Evolutionary conservation across 1,284 basidiomycete species (phyloP).

Genomic region (Leccinum subrobustum): DNA sequence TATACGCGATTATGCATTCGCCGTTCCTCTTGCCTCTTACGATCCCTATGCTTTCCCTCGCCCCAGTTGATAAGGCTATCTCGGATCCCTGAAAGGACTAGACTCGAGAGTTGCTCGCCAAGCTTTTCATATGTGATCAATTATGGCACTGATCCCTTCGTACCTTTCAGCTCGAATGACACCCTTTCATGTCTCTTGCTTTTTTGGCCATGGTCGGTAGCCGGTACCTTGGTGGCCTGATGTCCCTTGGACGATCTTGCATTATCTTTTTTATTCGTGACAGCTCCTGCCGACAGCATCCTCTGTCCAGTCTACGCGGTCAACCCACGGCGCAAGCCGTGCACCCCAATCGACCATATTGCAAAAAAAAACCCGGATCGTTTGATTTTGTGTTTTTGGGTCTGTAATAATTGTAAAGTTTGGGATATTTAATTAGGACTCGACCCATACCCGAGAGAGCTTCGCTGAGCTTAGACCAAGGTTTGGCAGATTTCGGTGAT

Average conservation of each 20-base stretch:
- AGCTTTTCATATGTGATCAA: conserved; percentile 24
- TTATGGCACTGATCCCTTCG: conserved; percentile 22
- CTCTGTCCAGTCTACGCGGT: conserved; percentile 5
- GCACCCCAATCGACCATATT: conserved; percentile 12
- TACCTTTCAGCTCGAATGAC: conserved; percentile 20
- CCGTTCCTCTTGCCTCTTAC: conserved; percentile 31
- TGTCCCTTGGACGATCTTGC: conserved; percentile 13
- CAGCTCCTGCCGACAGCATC: background rate
- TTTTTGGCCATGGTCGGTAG: conserved; percentile 7
- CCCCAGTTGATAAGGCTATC: conserved; percentile 27
- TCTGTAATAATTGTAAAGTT: conserved; percentile 19
- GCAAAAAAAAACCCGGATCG: conserved; percentile 4
- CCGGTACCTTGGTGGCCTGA: conserved; percentile 23
- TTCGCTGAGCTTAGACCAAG: conserved; percentile 35
- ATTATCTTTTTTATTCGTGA: conserved; percentile 15
- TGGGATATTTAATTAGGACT: conserved; percentile 22
- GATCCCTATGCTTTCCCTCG: conserved; percentile 18
- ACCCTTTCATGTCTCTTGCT: conserved; percentile 10
- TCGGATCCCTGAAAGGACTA: conserved; percentile 31
- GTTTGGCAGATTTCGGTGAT: conserved; percentile 29
- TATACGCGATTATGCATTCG: conserved; percentile 22
- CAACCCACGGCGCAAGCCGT: conserved; percentile 12
- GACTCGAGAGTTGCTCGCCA: conserved; percentile 21
- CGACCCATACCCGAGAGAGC: conserved; percentile 11
- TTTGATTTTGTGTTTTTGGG: conserved; percentile 9